Conservation (phyloP, 2,329 filamentous ascomycete species). For the Talaromyces marneffei region DNA sequence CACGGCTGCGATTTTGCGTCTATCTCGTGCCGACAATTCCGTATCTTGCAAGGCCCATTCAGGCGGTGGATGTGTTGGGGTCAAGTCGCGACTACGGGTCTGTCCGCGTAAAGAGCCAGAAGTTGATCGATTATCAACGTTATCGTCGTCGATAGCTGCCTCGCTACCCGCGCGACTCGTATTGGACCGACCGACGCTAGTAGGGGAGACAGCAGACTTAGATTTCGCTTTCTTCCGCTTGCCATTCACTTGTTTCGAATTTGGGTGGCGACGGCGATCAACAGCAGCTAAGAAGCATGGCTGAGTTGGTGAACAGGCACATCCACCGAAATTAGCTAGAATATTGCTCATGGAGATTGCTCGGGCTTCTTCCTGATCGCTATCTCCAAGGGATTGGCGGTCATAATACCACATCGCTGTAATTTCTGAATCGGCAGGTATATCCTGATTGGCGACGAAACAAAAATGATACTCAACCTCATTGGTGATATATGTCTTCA, state of each 20-base stretch:
- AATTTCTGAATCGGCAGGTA: conserved; percentile 52
- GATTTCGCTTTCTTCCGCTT: conserved; percentile 46
- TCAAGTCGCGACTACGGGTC: conserved; percentile 56
- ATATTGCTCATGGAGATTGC: conserved; percentile 45
- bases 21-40: conserved; percentile 57
- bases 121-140: conserved; percentile 50
- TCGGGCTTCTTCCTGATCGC: conserved; percentile 34
- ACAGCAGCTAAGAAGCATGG: conserved; percentile 39
- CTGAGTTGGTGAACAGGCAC: conserved; percentile 38
- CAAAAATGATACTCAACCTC: conserved; percentile 84
- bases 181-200: conserved; percentile 48
- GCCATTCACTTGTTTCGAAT: conserved; percentile 38
- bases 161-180: conserved; percentile 59
- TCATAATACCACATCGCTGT: conserved; percentile 47
- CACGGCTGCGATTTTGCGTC: conserved; percentile 57
- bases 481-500: conserved; percentile 79
- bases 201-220: conserved; percentile 47
- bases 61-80: conserved; percentile 50
- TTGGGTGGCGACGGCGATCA: conserved; percentile 37
- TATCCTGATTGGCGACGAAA: conserved; percentile 75
- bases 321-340: conserved; percentile 46
- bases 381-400: conserved; percentile 34
- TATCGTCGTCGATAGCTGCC: conserved; percentile 48
- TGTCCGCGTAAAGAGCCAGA: conserved; percentile 53
- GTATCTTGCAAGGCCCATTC: conserved; percentile 39